Percentiles rank a stretch among this genome's conserved stretches.
These are phyloP conservation scores for Hypoxylon sp. DNA, from an alignment of 2,329 filamentous ascomycete genomes.

Conservation along the genomic window DNA sequence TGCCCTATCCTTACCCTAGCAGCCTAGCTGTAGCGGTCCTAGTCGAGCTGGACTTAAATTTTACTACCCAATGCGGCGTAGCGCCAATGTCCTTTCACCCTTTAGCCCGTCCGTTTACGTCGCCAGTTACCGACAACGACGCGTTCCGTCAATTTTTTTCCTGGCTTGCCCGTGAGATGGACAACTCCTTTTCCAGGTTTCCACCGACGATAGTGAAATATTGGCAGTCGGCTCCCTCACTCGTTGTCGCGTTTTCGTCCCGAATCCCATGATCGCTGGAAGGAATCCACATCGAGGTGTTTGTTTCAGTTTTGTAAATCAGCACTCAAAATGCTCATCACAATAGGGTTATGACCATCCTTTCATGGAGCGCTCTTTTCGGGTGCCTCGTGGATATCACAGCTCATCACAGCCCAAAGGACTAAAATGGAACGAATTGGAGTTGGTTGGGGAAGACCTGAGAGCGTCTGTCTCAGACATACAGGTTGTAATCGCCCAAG, in stretches of 20 bases:
- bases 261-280: constrained; percentile 25
- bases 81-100: constrained; percentile 18
- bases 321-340: constrained; percentile 34
- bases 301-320: constrained; percentile 43
- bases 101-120: constrained; percentile 27
- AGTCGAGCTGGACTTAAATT: constrained; percentile 40
- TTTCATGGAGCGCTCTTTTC: constrained; percentile 24
- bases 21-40: constrained; percentile 42
- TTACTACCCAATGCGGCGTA: constrained; percentile 34
- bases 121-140: constrained; percentile 26
- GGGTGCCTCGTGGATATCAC: constrained; percentile 32
- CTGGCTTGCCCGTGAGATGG: constrained; percentile 23
- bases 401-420: constrained; percentile 9
- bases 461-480: constrained; percentile 39
- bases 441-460: constrained; percentile 31
- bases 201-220: constrained; percentile 32
- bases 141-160: constrained; percentile 30
- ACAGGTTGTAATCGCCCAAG: constrained; percentile 25
- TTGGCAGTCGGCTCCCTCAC: constrained; percentile 14
- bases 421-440: constrained; percentile 15
- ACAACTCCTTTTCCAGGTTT: constrained; percentile 33
- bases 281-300: constrained; percentile 39
- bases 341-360: constrained; percentile 39
- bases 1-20: constrained; percentile 43
- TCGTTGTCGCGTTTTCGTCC: constrained; percentile 9